These are phyloP conservation scores for Plasmodium malariae DNA, from an alignment of 169 alveolate species.

Conservation along the genomic window DNA sequence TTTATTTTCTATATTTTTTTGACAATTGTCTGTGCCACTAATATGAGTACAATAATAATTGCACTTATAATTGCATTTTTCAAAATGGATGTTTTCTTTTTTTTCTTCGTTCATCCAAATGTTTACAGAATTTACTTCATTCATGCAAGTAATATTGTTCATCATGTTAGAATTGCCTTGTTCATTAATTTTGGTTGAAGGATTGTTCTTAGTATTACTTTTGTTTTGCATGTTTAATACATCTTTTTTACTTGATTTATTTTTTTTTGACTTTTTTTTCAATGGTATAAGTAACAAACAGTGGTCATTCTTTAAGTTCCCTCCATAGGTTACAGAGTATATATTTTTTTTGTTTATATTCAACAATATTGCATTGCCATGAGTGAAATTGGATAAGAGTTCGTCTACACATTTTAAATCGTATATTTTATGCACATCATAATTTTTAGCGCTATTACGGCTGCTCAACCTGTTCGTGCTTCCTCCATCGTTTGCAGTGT, in stretches of 20 bases:
- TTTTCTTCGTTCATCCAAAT: neutral
- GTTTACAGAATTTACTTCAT: no score
- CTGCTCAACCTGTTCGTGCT: no score
- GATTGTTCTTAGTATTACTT: neutral
- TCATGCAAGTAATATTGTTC: neutral
- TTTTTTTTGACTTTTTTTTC: neutral
- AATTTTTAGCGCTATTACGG: no score
- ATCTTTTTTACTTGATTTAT: neutral
- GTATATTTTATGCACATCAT: neutral
- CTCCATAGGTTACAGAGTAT: neutral
- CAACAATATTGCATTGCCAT: conserved; percentile 3
- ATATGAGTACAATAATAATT: no score
- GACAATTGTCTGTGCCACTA: neutral
- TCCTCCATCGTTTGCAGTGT: neutral
- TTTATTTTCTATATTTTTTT: neutral
- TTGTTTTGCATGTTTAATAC: neutral
- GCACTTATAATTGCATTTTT: neutral
- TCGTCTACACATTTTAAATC: neutral
- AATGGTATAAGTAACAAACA: conserved; percentile 24
- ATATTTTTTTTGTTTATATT: conserved; percentile 4
- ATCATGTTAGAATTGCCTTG: neutral
- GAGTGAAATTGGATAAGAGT: neutral
- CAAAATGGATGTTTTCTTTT: no score
- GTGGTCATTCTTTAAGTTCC: neutral
- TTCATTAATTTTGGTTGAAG: neutral